Evolutionary conservation across 352 stramenopile genomes (phyloP), one percentile per base, ranked within the genome.

Genomic region (Plasmopara muralis): DNA sequence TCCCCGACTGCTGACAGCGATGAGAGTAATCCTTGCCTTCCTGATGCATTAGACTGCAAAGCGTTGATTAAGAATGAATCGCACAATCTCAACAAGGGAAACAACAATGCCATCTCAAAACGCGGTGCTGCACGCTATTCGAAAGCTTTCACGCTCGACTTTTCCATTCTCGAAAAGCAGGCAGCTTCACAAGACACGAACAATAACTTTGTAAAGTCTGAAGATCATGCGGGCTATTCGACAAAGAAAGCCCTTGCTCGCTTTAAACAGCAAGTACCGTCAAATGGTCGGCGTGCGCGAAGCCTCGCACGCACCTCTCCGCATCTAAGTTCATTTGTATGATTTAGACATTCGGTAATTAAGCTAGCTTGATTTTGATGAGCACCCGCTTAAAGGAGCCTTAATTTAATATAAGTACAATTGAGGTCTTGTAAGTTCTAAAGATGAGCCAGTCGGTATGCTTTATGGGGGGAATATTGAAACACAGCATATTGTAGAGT

Each of bases 231-330:
- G 4, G 29, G 35, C 14, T 43, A 47, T 4, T 43, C 70, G 12
- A 47, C 45, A 5, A 74, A 75, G 25, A 46, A 54, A 29, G 56
- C 43, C 13, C 43, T 80, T 0, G 61, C 55, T 4, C 68, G 62
- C 16, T 86, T 86, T 62, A 74, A 75, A 48, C 63, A 74, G 52
- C 70, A 81, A 51, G 58, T 84, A 6, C 75, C 75, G 8, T 64
- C 71, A 20, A 87, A 84, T 43, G 37, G 47, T 51, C 47, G 66
- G 7, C 54, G 45, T 6, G 49, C 50, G 12, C 46, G 34, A 6
- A 30, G 0, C 44, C 30, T 59, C 15, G 15, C 41, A 37, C 15
- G 15, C 41, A 37, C 35, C 45, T 9, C 49, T 54, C 13, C 43
- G 39, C 15, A 30, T 64, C 15, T 57, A 60, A 62, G 15, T 41